Percentiles rank a stretch among this genome's conserved stretches.
These are phyloP conservation scores for Hypoxylon subgilvum DNA, from an alignment of 495 filamentous ascomycete species.

Conservation along the genomic window DNA sequence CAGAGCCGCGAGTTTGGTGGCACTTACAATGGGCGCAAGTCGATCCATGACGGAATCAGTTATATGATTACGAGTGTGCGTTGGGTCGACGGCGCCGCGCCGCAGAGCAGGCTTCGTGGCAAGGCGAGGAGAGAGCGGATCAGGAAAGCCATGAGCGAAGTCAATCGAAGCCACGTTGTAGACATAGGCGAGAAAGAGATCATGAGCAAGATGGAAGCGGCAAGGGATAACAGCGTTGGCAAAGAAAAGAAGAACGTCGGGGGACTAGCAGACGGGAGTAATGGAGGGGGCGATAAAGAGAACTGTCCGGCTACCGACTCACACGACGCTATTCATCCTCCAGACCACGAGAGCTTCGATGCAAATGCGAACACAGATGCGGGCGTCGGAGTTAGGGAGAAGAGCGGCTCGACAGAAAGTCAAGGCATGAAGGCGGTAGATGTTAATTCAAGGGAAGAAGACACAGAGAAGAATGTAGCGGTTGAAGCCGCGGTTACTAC, in stretches of 20 bases:
- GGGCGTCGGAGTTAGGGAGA: conserved; percentile 16
- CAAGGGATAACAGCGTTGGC: conserved; percentile 14
- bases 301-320: conserved; percentile 36
- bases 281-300: conserved; percentile 53
- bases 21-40: conserved; percentile 46
- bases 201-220: conserved; percentile 10
- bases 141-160: conserved; percentile 52
- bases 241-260: conserved; percentile 21
- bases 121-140: conserved; percentile 57
- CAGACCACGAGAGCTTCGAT: conserved; percentile 19
- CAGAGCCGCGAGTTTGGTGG: conserved; percentile 75
- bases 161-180: conserved; percentile 44
- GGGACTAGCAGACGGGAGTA: conserved; percentile 15
- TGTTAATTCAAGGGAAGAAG: not conserved
- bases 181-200: conserved; percentile 36
- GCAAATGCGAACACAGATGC: conserved; percentile 15
- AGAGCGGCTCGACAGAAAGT: conserved; percentile 26
- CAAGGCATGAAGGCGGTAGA: conserved; percentile 3
- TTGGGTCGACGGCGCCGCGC: conserved; percentile 75
- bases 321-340: not conserved
- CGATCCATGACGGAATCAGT: conserved; percentile 82
- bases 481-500: conserved; percentile 1
- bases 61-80: conserved; percentile 79
- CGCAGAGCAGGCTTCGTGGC: conserved; percentile 59
- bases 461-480: not conserved